Base-by-base conservation (phyloP, 2,329 filamentous ascomycete genomes). In the Meredithiella fracta region DNA sequence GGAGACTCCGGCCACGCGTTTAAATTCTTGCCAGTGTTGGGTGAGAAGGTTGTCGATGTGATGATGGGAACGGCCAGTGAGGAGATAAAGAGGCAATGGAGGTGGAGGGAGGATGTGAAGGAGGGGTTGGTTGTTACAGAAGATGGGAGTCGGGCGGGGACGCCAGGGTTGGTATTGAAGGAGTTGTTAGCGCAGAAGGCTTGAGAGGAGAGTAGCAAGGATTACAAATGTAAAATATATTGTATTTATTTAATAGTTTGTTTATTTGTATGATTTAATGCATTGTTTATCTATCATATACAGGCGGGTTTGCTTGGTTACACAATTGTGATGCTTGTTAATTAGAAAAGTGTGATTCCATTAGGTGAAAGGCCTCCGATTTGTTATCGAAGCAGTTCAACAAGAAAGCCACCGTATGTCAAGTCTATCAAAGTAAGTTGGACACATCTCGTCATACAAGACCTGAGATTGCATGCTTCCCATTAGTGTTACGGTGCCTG, bases 1-100 rank as follows among this genome's bases (percentile, higher is more conserved):
- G 80, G 78, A 2, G 80, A 79, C 54, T 82, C 78, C 60, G 79
- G 80, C 2, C 80, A 83, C 64, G 82, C 68, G 3, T 85, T 81
- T 72, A 85, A 85, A 66, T 85, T 85, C 65, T 66, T 85, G 56
- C 82, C 82, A 0, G 75, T 84, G 3, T 68, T 85, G 11, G 82
- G 82, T 7, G 75, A 80, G 29, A 78, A 77, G 63, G 71, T 83
- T 34, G 73, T 74, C 1, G 78, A 80, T 60, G 74, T 74, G 56
- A 68, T 84, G 57, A 64, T 73, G 56, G 66, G 72, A 38, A 60
- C 67, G 5, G 70, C 71, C 14, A 68, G 70, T 0, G 64, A 69
- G 2, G 74, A 76, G 54, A 77, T 88, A 62, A 69, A 69, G 38
- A 64, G 68, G 1, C 79, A 79, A 63, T 80, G 77, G 77, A 72